Evolutionary conservation across 768 basidiomycete genomes (phyloP), one percentile per base, ranked within the genome.

Genomic region (Calocera cornea): DNA sequence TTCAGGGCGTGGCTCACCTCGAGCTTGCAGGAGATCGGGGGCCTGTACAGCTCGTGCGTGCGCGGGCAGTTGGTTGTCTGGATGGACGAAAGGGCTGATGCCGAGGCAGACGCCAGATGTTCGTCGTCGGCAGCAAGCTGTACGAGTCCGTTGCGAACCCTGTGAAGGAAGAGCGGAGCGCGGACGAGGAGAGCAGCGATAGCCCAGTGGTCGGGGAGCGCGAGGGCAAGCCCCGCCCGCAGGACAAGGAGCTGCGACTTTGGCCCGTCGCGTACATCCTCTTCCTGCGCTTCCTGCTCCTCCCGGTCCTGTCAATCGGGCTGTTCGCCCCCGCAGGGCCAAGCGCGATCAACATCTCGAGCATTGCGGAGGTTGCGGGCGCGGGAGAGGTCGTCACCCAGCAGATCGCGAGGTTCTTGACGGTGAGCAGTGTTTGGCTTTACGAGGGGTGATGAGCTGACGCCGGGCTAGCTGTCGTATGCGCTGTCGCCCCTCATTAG

Each of bases 381-480:
- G 64, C 64, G 14, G 33, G 22, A 12, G 64, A 65, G 36, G 41
- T n/a, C 33, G 31, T 24, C 36, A n/a, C 22, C 17, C 36, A 40
- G 36, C 36, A 41, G 24, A 41, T 65, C 16, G 64, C 64, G 36
- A 65, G 41, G 64, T 36, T 65, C 22, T 65, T 65, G 64, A 65
- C 64, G 3, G 64, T 65, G 64, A 65, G 64, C 40, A 10, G 14
- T n/a, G 14, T 16, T 10, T 7, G 14, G 24, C 49, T 14, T 50
- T n/a, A 27, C 8, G 8, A 10, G 22, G 14, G 24, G 12, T 50
- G 10, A 14, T 14, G 24, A 14, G 24, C 12, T 14, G 24, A 50
- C 14, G 24, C 49, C n/a, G n/a, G n/a, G 8, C 49, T 8, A 50
- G 49, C 24, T 50, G 49, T 14, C 12, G 49, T 50, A 50, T 50